Evolutionary conservation across 257 asterid genomes (phyloP), one percentile per base, ranked within the genome.

Genomic region (Gentiana straminea): DNA sequence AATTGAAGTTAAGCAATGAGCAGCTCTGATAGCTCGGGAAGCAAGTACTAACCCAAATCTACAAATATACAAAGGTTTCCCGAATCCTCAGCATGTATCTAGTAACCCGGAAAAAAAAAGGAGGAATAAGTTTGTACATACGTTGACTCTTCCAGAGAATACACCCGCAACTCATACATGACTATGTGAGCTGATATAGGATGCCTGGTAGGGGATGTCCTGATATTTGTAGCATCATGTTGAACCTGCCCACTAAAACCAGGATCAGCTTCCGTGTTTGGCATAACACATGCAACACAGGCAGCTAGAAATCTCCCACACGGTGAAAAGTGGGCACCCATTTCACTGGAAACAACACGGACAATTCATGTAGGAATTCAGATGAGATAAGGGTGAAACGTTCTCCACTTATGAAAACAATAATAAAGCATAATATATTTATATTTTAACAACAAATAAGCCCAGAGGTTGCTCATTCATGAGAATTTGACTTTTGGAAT

Each of bases 271-370:
- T 91, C 98, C 64, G 75, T 66, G 77, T 73, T 79, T 43, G 95
- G 94, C 67, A 74, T 73, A 72, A 87, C 78, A 74, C 98, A 91
- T 54, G 96, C 98, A 46, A 91, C 98, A 75, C 98, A 91, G 64
- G 82, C 95, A 2, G 95, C 98, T 75, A 91, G 75, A 74, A 83
- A 91, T 67, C 95, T 85, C 58, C 98, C 98, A 66, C 98, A 84
- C 33, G 96, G 95, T 60, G 96, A 91, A 81, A 87, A 84, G 64
- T 86, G 96, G 57, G 95, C 89, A 52, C 98, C 96, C 98, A 87
- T 91, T 73, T 91, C 96, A 80, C 96, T 91, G 61, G 49, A 69
- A 57, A 56, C 13, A 53, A 52, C 44, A 47, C 8, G 57, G 3
- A 36, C 8, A 37, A 13, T 43, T 33, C 55, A 51, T 37, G 55